phyloP scores from a whole-genome alignment of 192 early-diverging fungal genomes.

The Fimicolochytrium jonesii region DNA sequence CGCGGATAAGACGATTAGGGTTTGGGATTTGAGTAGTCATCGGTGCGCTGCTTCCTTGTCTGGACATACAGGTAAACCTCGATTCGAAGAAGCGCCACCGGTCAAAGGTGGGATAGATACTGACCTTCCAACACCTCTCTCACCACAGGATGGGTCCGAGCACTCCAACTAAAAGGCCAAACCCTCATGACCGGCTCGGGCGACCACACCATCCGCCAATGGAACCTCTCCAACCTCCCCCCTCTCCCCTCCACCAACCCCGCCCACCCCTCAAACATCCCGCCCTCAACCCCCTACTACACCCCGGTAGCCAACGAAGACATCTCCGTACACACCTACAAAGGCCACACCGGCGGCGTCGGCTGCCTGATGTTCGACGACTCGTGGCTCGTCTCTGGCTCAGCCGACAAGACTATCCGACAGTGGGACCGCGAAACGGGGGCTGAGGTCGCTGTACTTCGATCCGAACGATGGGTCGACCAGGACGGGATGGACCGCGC shows the following conservation, averaged over 20 bases:
- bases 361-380: slow-evolving; percentile 41
- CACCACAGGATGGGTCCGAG: slow-evolving; percentile 29
- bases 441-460: slow-evolving; percentile 20
- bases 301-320: slow-evolving; percentile 17
- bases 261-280: background rate
- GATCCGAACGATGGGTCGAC: slow-evolving; percentile 30
- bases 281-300: slow-evolving; percentile 20
- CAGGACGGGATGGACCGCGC: slow-evolving; percentile 15
- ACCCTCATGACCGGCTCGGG: slow-evolving; percentile 36
- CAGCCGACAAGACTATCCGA: slow-evolving; percentile 38
- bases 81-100: background rate
- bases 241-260: slow-evolving; percentile 26
- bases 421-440: slow-evolving; percentile 45
- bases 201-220: slow-evolving; percentile 38
- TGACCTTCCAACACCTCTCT: too few species aligned
- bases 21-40: slow-evolving; percentile 43
- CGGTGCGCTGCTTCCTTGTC: slow-evolving; percentile 27
- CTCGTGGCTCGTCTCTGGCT: slow-evolving; percentile 26
- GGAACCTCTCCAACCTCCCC: slow-evolving; percentile 38
- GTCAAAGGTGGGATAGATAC: too few species aligned
- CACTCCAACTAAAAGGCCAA: slow-evolving; percentile 28
- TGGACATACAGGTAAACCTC: slow-evolving; percentile 33
- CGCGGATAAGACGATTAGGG: slow-evolving; percentile 37
- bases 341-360: slow-evolving; percentile 38
- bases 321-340: slow-evolving; percentile 24